Percentiles rank a stretch among this genome's conserved stretches.
Conservation (phyloP, 768 basidiomycete genomes). For the Mycena floridula region DNA sequence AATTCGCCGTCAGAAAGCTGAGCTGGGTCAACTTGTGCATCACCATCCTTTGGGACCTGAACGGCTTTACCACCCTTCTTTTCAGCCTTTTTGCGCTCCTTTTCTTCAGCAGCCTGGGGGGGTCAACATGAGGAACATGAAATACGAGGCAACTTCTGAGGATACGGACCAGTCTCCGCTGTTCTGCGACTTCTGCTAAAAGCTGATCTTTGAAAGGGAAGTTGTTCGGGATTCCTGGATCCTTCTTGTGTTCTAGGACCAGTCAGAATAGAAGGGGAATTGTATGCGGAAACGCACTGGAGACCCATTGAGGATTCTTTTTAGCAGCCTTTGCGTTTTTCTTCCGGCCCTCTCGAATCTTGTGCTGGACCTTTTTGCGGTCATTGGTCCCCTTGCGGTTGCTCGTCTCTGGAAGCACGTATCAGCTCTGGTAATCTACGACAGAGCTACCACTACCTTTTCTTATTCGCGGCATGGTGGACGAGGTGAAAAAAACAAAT, state of each 20-base stretch:
- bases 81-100: constrained; percentile 54
- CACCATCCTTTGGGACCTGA: constrained; percentile 18
- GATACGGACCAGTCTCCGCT: constrained; percentile 60
- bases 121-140: not conserved
- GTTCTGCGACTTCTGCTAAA: constrained; percentile 81
- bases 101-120: constrained; percentile 70
- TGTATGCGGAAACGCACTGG: constrained; percentile 46
- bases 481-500: too few relatives aligned
- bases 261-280: not conserved
- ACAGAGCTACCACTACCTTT: constrained; percentile 40
- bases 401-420: constrained; percentile 61
- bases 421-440: not conserved
- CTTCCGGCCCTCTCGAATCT: constrained; percentile 69
- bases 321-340: constrained; percentile 72
- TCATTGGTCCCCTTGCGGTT: constrained; percentile 72
- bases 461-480: constrained; percentile 58
- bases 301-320: constrained; percentile 84
- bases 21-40: constrained; percentile 19
- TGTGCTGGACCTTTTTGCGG: constrained; percentile 67
- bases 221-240: constrained; percentile 89
- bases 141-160: not conserved
- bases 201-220: constrained; percentile 95
- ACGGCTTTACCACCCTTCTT: constrained; percentile 14
- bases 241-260: constrained; percentile 68
- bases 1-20: constrained; percentile 43